Evolutionary conservation across 1,284 basidiomycete species (phyloP).

Genomic region (Ustilago xerochloae): DNA sequence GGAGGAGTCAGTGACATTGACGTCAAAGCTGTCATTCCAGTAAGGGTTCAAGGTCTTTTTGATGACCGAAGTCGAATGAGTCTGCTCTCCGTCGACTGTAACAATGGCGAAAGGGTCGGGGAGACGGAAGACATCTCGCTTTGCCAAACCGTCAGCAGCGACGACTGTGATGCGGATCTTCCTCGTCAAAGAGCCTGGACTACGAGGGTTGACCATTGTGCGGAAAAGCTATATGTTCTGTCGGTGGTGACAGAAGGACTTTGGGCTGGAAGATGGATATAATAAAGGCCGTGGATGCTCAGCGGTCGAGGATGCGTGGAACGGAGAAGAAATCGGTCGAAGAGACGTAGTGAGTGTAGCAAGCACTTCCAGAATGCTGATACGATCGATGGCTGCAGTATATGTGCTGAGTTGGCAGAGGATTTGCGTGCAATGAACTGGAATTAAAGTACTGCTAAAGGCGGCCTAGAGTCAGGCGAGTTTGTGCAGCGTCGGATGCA

Average conservation of each 20-base stretch:
- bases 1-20: slow-evolving; percentile 85
- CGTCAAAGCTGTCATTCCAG: slow-evolving; percentile 68
- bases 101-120: slow-evolving; percentile 95
- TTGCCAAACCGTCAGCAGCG: slow-evolving; percentile 65
- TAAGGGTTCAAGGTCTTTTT: slow-evolving; percentile 68
- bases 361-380: background rate
- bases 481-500: background rate
- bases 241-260: background rate
- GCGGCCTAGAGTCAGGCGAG: background rate
- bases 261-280: background rate
- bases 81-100: slow-evolving; percentile 93
- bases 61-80: slow-evolving; percentile 79
- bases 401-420: background rate
- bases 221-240: background rate
- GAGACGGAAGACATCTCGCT: slow-evolving; percentile 73
- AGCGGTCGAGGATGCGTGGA: background rate
- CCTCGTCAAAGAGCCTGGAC: slow-evolving; percentile 54
- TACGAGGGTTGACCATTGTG: slow-evolving; percentile 62
- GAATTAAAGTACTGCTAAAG: no score
- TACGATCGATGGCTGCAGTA: background rate
- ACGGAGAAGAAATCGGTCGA: background rate
- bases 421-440: background rate
- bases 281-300: background rate
- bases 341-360: background rate
- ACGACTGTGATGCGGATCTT: slow-evolving; percentile 67